phyloP scores from a whole-genome alignment of 2,329 filamentous ascomycete species.

The Aschersonia sp. region DNA sequence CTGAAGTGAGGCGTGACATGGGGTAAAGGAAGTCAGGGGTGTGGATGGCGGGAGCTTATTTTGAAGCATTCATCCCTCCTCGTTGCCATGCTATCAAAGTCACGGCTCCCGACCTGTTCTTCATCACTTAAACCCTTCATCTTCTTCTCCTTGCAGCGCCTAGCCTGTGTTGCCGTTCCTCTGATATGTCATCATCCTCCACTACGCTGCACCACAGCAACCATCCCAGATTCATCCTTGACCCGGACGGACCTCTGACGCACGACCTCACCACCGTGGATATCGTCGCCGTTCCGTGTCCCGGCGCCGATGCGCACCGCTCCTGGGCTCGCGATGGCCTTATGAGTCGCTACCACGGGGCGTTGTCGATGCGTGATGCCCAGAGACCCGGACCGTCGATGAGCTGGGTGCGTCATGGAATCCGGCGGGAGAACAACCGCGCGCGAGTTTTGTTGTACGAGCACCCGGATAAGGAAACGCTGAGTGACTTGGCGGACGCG shows the following conservation, averaged over 20 bases:
- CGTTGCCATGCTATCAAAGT: too few species aligned
- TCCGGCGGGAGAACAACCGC: constrained; percentile 29
- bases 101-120: too few species aligned
- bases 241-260: constrained; percentile 19
- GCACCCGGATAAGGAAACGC: constrained; percentile 28
- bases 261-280: constrained; percentile 40
- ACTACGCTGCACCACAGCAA: background rate
- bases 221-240: constrained; percentile 13
- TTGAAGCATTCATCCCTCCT: too few species aligned
- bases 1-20: too few species aligned
- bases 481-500: constrained; percentile 30
- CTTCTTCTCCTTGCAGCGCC: too few species aligned
- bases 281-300: constrained; percentile 37
- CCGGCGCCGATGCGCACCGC: constrained; percentile 34
- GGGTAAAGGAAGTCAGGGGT: too few species aligned
- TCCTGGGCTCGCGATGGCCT: constrained; percentile 38
- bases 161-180: background rate
- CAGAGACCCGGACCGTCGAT: constrained; percentile 14
- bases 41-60: too few species aligned
- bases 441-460: constrained; percentile 37
- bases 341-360: constrained; percentile 29
- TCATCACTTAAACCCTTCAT: too few species aligned
- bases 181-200: background rate
- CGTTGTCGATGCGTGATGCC: constrained; percentile 23
- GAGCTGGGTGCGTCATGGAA: constrained; percentile 39